Base-by-base conservation (phyloP, 2,329 filamentous ascomycete species). In the Cordyceps tenuipes region DNA sequence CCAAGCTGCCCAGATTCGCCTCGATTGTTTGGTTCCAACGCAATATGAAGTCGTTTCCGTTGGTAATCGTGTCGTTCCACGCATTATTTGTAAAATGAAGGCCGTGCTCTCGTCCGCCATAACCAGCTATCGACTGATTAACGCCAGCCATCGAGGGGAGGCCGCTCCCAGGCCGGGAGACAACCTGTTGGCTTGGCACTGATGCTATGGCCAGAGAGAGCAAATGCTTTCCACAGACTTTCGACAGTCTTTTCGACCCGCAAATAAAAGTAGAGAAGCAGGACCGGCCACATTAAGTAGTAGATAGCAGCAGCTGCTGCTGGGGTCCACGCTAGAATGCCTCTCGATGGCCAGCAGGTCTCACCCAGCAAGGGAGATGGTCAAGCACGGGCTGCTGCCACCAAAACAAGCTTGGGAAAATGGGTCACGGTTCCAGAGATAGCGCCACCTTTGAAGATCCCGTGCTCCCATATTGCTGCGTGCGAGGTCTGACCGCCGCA, bases 61-160 rank as follows among this genome's bases (percentile, higher is more conserved):
- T 72, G 31, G 67, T 65, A 12, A 72, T 71, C 60, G 66, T 73
- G 17, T 68, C 67, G 64, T 73, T 73, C 69, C 70, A 73, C 19
- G 68, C 65, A 36, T 69, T 65, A 59, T 72, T 73, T 23, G 68
- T 62, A 56, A 72, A 73, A 9, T 62, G 68, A 26, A 72, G 63
- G 47, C 69, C 68, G 46, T 70, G 65, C 48, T 64, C 66, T n/a
- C 61, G 63, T n/a, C 58, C 48, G 49, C 63, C 62, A 49, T 60
- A 57, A 43, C 60, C 54, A 48, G 61, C 54, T 9, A 55, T 57
- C 53, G 57, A 60, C 55, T 62, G 54, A 46, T 63, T 61, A 53
- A 60, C 59, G 53, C 63, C 61, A 51, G 63, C 64, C 68, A 69
- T 69, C 47, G 48, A 57, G 51, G 56, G 57, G 61, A 58, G 59